Conservation (phyloP, 176 grass and related monocot species). For the Zea luxurians region DNA sequence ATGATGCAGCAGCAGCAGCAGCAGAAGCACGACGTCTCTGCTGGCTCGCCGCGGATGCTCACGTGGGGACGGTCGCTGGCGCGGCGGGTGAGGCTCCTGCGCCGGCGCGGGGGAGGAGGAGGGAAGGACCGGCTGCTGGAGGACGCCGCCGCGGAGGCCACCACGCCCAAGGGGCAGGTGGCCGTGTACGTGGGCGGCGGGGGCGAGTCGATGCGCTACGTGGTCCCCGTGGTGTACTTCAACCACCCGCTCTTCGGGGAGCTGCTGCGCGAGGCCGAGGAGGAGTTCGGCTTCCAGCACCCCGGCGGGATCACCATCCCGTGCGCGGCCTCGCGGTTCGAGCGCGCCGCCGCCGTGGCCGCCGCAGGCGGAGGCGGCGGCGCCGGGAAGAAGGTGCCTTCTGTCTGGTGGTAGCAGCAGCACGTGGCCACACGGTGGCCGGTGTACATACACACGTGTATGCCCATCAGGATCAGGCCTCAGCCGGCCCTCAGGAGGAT, state of each 20-base stretch:
- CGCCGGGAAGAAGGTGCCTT: constrained; percentile 41
- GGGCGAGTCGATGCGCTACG: constrained; percentile 54
- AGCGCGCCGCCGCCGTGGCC: constrained; percentile 59
- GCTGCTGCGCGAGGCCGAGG: constrained; percentile 92
- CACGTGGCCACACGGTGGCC: neutral
- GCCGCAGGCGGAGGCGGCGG: constrained; percentile 27
- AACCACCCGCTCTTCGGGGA: constrained; percentile 92
- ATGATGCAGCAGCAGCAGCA: constrained; percentile 11
- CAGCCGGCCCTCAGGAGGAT: neutral
- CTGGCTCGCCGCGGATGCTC: constrained; percentile 35
- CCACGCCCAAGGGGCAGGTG: constrained; percentile 73
- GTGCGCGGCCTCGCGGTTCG: constrained; percentile 65
- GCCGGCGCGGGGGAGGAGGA: neutral
- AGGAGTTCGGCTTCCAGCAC: constrained; percentile 88
- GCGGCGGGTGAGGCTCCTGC: constrained; percentile 43
- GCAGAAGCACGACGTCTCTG: neutral
- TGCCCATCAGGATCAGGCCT: neutral
- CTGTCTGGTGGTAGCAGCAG: constrained; percentile 41
- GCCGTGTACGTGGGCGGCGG: constrained; percentile 82
- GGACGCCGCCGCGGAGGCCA: neutral
- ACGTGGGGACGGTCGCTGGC: constrained; percentile 53
- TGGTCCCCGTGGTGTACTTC: constrained; percentile 95
- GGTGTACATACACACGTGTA: constrained; percentile 38
- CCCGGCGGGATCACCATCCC: constrained; percentile 97
- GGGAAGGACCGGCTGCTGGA: constrained; percentile 28